Evolutionary conservation across 768 basidiomycete species (phyloP), one percentile per base, ranked within the genome.

Genomic region (Candolleomyces efflorescens): DNA sequence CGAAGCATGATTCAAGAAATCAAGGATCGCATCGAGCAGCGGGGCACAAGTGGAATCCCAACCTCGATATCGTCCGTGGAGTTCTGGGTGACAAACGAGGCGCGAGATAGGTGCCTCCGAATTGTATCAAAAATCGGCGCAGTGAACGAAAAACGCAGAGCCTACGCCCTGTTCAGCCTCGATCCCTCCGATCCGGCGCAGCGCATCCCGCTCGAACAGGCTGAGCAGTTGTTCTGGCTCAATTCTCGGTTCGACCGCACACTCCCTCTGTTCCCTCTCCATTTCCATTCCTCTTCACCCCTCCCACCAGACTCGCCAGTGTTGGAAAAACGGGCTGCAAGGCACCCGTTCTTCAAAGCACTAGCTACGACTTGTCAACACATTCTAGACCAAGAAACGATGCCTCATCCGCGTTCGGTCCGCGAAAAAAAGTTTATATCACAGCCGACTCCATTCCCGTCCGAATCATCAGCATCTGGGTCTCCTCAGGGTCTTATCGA

Each of bases 81-180:
- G 47, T 92, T 94, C 59, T 96, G 90, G 89, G 86, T 89, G 5
- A 94, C 92, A 0, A 67, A 70, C 0, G 92, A 94, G 67, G 92
- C 91, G 0, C 81, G 82, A 44, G 79, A 82, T 50, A 81, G 92
- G 4, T 88, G 86, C 63, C 71, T 87, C 18, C 78, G 82, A n/a
- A 94, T 95, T 56, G 84, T 92, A 3, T 76, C 78, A 37, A 90
- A 90, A 67, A 91, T 96, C 38, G 92, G 90, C 1, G 91, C 92
- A 0, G 72, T 76, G 4, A 72, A 72, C 59, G 92, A 94, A 71
- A 82, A 78, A 60, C 74, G 75, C 12, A 78, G 92, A 36, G 85
- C 84, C 0, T 73, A 76, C 36, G 87, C 84, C 0, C 69, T 94
- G 22, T 86, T 93, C 60, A 70, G 59, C 60, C 2, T 53, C 56